Evolutionary conservation across 1,139 yeast genomes (phyloP).

Genomic region (Arxiozyma telluris): DNA sequence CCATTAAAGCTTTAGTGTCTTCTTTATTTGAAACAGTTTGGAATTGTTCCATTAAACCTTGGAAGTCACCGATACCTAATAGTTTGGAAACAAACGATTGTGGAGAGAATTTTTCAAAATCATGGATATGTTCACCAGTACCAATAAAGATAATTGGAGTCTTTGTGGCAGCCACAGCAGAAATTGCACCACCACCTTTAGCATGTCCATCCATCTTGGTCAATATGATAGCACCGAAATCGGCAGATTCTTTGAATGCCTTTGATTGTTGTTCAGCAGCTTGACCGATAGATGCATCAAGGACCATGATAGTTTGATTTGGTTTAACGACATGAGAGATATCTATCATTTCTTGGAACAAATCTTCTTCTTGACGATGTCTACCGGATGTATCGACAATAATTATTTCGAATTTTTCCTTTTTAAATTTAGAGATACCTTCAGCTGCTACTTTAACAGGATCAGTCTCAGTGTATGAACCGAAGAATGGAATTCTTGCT

Average conservation of each 20-base stretch:
- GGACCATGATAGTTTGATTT: slow-evolving; percentile 91
- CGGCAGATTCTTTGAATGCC: slow-evolving; percentile 87
- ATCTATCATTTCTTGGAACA: slow-evolving; percentile 91
- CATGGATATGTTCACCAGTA: slow-evolving; percentile 95
- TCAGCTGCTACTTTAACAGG: slow-evolving; percentile 87
- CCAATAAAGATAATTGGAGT: slow-evolving; percentile 97
- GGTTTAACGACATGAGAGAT: slow-evolving; percentile 81
- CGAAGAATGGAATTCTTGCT: slow-evolving; percentile 89
- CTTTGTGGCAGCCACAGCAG: slow-evolving; percentile 94
- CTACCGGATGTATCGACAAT: slow-evolving; percentile 98
- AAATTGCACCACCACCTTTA: slow-evolving; percentile 98
- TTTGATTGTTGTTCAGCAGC: slow-evolving; percentile 93
- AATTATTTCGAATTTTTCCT: slow-evolving; percentile 84
- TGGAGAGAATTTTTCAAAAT: slow-evolving; percentile 86
- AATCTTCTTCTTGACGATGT: slow-evolving; percentile 88
- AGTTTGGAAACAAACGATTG: slow-evolving; percentile 79
- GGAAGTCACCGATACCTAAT: slow-evolving; percentile 92
- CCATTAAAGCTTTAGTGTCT: slow-evolving; percentile 87
- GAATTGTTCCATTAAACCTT: slow-evolving; percentile 89
- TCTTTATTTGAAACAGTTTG: slow-evolving; percentile 61
- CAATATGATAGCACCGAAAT: slow-evolving; percentile 89
- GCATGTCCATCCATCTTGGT: slow-evolving; percentile 99
- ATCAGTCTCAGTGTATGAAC: slow-evolving; percentile 91
- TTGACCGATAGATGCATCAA: slow-evolving; percentile 97
- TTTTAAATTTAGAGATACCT: slow-evolving; percentile 87